Base-by-base conservation (phyloP, 352 stramenopile species). In the Globisporangium paddicum region DNA sequence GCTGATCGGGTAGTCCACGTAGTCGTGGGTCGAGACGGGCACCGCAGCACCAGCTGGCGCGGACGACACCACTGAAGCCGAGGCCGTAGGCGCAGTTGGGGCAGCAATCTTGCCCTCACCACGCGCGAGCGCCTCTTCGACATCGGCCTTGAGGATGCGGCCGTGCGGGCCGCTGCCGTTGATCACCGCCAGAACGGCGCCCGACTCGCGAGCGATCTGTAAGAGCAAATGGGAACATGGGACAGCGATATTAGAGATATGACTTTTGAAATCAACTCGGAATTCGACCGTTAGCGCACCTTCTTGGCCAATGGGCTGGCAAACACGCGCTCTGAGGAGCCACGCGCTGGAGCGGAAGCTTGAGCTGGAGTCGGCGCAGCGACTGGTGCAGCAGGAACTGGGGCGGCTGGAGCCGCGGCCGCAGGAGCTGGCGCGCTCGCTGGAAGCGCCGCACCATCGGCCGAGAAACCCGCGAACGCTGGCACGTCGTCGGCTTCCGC, bases 251-350 rank as follows among this genome's bases (percentile, higher is more conserved):
- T 35, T 37, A 93, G 75, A 3, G 64, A 56, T 7, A 66, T 68
- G 57, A 96, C 19, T 66, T 6, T 50, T 25, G 42, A 7, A 67
- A 18, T 50, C 78, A n/a, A 82, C 58, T 76, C 61, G 41, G 91
- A 66, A 60, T 79, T 75, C 16, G 14, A 32, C 13, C 28, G 28
- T 32, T 7, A 32, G 37, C 56, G 6, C 13, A 97, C 68, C 69
- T 95, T 98, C 63, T 96, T 93, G 37, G 96, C 96, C 37, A 98
- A 71, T n/a, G 96, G 96, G 50, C 90, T 98, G 21, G 96, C 95
- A 46, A 98, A 80, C 37, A 99, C 78, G 55, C 90, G 87, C 55
- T 71, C 92, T 37, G 86, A 89, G 16, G 69, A 64, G 34, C 64
- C 48, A 34, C 44, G 46, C 5, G 64, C 34, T 23, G 58, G 42